A percentile compares a stretch with the other conserved stretches of the same genome.
Conservation (phyloP, 1,139 yeast genomes). For the Saccharomyces hybrid region DNA sequence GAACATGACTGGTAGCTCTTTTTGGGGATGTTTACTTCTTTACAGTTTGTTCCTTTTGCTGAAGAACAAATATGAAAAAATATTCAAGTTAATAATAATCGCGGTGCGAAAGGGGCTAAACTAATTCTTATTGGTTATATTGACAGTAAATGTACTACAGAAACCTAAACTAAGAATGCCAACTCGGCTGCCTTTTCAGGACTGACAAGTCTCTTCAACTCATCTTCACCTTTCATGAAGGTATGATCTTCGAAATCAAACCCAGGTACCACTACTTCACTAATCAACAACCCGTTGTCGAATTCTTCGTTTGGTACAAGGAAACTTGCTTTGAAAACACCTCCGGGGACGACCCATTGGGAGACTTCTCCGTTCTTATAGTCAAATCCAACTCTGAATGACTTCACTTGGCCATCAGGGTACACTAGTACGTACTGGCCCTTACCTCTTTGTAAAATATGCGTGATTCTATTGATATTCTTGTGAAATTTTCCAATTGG, state of each 20-base stretch:
- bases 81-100: neutral
- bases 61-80: neutral
- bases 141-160: neutral
- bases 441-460: conserved; percentile 42
- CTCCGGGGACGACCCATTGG: conserved; percentile 53
- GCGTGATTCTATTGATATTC: conserved; percentile 42
- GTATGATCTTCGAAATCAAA: conserved; percentile 45
- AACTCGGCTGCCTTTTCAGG: conserved; percentile 30
- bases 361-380: conserved; percentile 38
- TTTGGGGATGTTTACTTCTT: neutral
- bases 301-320: conserved; percentile 34
- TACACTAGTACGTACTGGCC: conserved; percentile 44
- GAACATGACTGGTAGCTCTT: no score
- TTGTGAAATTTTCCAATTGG: conserved; percentile 42
- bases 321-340: conserved; percentile 45
- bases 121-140: conserved; percentile 1
- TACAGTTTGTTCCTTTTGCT: neutral
- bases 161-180: conserved; percentile 21
- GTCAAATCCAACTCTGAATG: conserved; percentile 43
- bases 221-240: conserved; percentile 33
- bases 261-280: conserved; percentile 50
- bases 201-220: conserved; percentile 35
- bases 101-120: neutral
- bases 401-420: conserved; percentile 39
- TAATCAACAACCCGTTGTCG: conserved; percentile 38